Conservation (phyloP, 345 rosid genomes). For the Combretum micranthum region DNA sequence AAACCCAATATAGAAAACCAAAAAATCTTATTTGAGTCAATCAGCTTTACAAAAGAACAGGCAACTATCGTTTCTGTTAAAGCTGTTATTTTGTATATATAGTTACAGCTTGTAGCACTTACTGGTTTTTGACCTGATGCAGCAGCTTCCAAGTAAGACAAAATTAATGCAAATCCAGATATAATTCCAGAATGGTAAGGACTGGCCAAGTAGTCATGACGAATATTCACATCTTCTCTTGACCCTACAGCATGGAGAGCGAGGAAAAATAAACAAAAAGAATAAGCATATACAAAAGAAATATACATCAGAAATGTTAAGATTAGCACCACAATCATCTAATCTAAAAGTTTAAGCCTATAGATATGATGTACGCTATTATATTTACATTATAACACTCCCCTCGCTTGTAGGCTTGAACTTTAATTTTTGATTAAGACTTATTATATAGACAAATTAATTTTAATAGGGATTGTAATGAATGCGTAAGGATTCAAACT, state of each 20-base stretch:
- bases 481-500: too few relatives aligned
- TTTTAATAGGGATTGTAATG: too few relatives aligned
- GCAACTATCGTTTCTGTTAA: not conserved
- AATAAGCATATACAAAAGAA: not conserved
- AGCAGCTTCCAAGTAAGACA: slow-evolving; percentile 57
- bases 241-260: slow-evolving; percentile 27
- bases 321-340: too few relatives aligned
- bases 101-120: slow-evolving; percentile 13
- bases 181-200: slow-evolving; percentile 81
- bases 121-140: slow-evolving; percentile 50
- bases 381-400: too few relatives aligned
- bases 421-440: too few relatives aligned
- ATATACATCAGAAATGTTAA: too few relatives aligned
- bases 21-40: not conserved
- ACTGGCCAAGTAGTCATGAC: slow-evolving; percentile 84
- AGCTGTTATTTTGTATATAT: not conserved
- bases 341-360: too few relatives aligned
- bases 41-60: not conserved
- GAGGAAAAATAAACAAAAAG: not conserved
- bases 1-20: not conserved
- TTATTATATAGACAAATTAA: too few relatives aligned
- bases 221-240: slow-evolving; percentile 36
- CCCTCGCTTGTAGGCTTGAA: too few relatives aligned
- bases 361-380: too few relatives aligned
- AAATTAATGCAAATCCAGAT: slow-evolving; percentile 69